These are phyloP conservation scores for Cadophora sp. DNA, from an alignment of 2,329 filamentous ascomycete genomes.

Conservation along the genomic window DNA sequence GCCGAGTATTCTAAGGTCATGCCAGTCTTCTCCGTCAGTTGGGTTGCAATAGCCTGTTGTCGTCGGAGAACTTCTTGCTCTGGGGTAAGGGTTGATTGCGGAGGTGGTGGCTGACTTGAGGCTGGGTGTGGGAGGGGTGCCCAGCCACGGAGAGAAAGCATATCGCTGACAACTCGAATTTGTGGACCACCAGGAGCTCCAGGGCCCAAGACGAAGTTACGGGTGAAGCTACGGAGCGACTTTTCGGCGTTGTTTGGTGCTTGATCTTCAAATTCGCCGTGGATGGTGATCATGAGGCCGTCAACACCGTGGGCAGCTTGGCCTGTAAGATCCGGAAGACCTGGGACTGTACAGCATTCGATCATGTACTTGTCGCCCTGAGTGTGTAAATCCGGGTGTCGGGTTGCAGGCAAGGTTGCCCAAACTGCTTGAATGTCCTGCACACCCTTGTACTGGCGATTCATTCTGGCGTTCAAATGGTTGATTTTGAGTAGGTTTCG, in stretches of 20 bases:
- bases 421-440: constrained; percentile 72
- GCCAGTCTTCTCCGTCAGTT: constrained; percentile 78
- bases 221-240: constrained; percentile 79
- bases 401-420: constrained; percentile 73
- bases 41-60: constrained; percentile 73
- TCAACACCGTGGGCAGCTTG: constrained; percentile 72
- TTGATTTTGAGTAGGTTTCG: constrained; percentile 78
- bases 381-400: constrained; percentile 73
- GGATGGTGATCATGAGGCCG: constrained; percentile 78
- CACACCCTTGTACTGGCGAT: constrained; percentile 69
- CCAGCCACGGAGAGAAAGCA: constrained; percentile 75
- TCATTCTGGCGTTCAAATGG: constrained; percentile 63
- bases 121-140: constrained; percentile 47
- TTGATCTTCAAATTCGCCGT: constrained; percentile 84
- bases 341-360: constrained; percentile 78
- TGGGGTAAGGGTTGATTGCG: constrained; percentile 33
- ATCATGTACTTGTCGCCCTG: constrained; percentile 79
- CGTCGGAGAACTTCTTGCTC: constrained; percentile 41
- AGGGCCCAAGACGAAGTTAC: constrained; percentile 80
- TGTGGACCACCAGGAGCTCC: constrained; percentile 62
- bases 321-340: constrained; percentile 72
- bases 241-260: constrained; percentile 61
- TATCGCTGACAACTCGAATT: constrained; percentile 81
- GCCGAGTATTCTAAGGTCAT: constrained; percentile 82
- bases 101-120: constrained; percentile 24